Evolutionary conservation across 176 grass and related monocot genomes (phyloP), one percentile per base, ranked within the genome.

Genomic region (Oryza brachyantha): DNA sequence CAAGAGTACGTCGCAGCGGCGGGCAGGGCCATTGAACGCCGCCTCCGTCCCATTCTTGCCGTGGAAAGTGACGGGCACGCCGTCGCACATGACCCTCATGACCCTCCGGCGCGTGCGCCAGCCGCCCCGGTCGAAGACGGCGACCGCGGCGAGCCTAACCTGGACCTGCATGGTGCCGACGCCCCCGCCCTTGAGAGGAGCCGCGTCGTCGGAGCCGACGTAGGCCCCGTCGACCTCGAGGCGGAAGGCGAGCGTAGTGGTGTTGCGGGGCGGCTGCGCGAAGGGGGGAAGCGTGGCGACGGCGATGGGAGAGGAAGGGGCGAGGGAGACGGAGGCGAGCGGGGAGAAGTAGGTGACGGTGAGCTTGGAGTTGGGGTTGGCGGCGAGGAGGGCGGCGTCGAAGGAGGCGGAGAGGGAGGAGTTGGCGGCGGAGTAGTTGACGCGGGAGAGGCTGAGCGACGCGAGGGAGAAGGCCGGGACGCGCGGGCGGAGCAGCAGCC

Each of bases 331-430:
- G 13, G 71, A 74, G 0, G 92, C 92, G 13, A 72, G 35, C 13
- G 85, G 60, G 6, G 70, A 76, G 73, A 54, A 81, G 83, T 99
- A 99, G 42, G 88, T 34, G 57, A 96, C 76, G 63, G 88, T 13
- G 72, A 99, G 86, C 90, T 99, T 96, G 79, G 58, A 11, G 79
- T 99, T 99, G 10, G 92, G 90, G 75, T 99, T 99, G 52, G 41
- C 43, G 13, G 87, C 90, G 68, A 87, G 79, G 48, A 95, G 81
- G 13, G 84, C 80, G 24, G 91, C 39, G 62, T 86, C 81, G 80
- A 99, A 84, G 48, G 87, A 73, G 25, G 88, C 84, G 16, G 92
- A 91, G 14, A 99, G 83, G 43, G 74, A 31, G 54, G 85, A 82
- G 50, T 88, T 89, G 60, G 81, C 22, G 4, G 62, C 16, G 61